Conservation (phyloP, 192 early-diverging fungal genomes). For the Phycomyces nitens region DNA sequence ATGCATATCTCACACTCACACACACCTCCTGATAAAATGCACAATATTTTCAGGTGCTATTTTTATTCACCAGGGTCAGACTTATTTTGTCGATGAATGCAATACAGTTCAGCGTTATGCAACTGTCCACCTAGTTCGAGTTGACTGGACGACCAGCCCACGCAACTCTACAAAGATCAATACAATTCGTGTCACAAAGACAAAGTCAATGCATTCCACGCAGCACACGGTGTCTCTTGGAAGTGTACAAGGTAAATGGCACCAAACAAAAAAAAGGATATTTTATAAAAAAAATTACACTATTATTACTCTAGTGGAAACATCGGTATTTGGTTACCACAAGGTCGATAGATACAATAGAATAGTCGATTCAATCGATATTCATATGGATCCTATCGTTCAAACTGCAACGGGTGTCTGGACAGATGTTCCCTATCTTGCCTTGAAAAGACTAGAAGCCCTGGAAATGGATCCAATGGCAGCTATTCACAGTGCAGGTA, state of each 20-base stretch:
- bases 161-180: conserved; percentile 56
- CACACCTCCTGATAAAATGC: too few relatives aligned
- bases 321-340: conserved; percentile 56
- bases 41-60: conserved; percentile 44
- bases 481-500: conserved; percentile 50
- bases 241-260: conserved; percentile 24
- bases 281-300: too few relatives aligned
- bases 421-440: conserved; percentile 36
- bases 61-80: conserved; percentile 55
- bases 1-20: not conserved
- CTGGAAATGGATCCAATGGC: conserved; percentile 41
- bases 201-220: conserved; percentile 1
- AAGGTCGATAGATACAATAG: conserved; percentile 43
- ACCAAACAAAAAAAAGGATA: not conserved
- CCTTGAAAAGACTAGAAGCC: conserved; percentile 10
- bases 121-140: conserved; percentile 39
- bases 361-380: conserved; percentile 47
- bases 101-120: conserved; percentile 42
- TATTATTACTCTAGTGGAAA: too few relatives aligned
- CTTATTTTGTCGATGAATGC: conserved; percentile 53
- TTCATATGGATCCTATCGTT: conserved; percentile 46
- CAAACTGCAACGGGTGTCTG: conserved; percentile 40
- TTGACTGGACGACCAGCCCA: conserved; percentile 51
- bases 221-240: conserved; percentile 10
- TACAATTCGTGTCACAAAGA: conserved; percentile 17